These are phyloP conservation scores for Blastomyces emzantsi DNA, from an alignment of 2,329 filamentous ascomycete genomes.

Conservation along the genomic window DNA sequence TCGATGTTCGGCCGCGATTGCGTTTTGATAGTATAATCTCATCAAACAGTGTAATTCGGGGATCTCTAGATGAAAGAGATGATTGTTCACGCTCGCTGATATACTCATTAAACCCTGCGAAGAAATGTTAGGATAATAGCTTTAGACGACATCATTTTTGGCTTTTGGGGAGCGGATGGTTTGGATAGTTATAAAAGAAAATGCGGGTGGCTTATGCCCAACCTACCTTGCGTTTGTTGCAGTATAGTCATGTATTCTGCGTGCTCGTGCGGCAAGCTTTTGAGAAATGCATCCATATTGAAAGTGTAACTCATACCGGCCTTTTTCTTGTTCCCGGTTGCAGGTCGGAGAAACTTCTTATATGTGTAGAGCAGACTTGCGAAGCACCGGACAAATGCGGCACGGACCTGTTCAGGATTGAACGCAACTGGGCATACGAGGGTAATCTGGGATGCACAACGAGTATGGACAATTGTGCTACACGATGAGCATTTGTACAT, in stretches of 20 bases:
- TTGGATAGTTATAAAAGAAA: background rate
- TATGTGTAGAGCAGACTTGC: conserved; percentile 62
- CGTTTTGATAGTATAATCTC: conserved; percentile 57
- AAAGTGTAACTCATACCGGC: conserved; percentile 54
- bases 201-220: background rate
- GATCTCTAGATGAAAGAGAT: conserved; percentile 43
- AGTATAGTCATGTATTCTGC: conserved; percentile 55
- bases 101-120: conserved; percentile 52
- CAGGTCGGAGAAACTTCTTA: conserved; percentile 52
- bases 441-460: conserved; percentile 52
- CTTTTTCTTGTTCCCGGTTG: conserved; percentile 53
- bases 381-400: conserved; percentile 60
- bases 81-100: conserved; percentile 54
- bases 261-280: conserved; percentile 55
- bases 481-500: conserved; percentile 43
- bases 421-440: conserved; percentile 60
- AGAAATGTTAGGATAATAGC: conserved; percentile 14
- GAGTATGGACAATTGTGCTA: conserved; percentile 46
- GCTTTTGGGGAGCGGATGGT: background rate
- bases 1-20: conserved; percentile 50
- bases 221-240: conserved; percentile 53
- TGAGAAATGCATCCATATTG: conserved; percentile 58
- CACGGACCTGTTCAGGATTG: conserved; percentile 56
- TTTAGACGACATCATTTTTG: background rate
- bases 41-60: conserved; percentile 53